Conservation (phyloP, 202 grass and related monocot species). For the Musa balbisiana region DNA sequence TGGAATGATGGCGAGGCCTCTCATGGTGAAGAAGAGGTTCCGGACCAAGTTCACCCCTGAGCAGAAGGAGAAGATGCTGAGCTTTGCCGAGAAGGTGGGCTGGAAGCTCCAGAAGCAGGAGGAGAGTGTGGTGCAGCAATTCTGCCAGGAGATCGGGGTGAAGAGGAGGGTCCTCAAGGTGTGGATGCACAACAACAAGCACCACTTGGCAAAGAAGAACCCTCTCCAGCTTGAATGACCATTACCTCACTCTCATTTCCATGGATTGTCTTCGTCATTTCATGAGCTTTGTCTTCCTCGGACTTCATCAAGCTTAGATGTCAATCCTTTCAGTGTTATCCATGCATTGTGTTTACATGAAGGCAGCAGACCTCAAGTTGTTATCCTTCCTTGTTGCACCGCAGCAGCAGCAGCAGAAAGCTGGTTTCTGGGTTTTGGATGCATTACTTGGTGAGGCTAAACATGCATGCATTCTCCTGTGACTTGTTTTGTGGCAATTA, state of each 20-base stretch:
- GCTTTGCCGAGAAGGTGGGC: conserved; percentile 76
- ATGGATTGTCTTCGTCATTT: too few species aligned
- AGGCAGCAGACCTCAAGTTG: too few species aligned
- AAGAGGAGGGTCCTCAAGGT: conserved; percentile 79
- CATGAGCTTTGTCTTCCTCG: too few species aligned
- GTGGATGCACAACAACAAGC: conserved; percentile 48
- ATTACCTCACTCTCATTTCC: neutral
- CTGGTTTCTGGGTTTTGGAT: too few species aligned
- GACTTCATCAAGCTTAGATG: too few species aligned
- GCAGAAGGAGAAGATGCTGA: conserved; percentile 91
- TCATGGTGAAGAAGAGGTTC: conserved; percentile 57
- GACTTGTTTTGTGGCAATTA: too few species aligned
- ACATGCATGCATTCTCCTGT: too few species aligned
- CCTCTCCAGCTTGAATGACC: conserved; percentile 6
- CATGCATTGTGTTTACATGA: too few species aligned
- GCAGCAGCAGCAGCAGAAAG: too few species aligned
- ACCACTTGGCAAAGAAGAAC: conserved; percentile 32
- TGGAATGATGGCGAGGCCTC: conserved; percentile 6
- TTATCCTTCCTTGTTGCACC: too few species aligned
- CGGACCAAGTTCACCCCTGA: conserved; percentile 90
- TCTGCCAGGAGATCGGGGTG: conserved; percentile 88
- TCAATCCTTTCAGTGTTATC: too few species aligned
- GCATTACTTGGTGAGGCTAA: too few species aligned
- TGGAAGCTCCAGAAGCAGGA: conserved; percentile 87
- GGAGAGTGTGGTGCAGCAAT: conserved; percentile 71